phyloP scores from a whole-genome alignment of 1,139 yeast genomes.

The Yamadazyma dushanensis region DNA sequence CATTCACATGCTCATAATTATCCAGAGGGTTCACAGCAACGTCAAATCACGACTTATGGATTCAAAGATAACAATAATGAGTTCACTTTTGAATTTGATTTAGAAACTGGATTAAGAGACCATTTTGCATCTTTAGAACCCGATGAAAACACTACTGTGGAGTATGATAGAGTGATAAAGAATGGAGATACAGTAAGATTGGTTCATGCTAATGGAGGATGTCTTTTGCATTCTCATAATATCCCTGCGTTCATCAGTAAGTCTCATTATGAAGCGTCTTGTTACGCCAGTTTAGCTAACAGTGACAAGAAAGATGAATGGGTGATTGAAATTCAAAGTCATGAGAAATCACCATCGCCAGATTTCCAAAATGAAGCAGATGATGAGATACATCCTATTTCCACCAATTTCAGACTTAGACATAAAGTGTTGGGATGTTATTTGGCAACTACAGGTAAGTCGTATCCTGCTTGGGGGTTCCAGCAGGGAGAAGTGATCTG shows the following conservation, averaged over 20 bases:
- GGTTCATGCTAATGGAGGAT: conserved; percentile 51
- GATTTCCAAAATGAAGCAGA: conserved; percentile 42
- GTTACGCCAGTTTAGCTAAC: conserved; percentile 56
- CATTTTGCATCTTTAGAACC: conserved; percentile 33
- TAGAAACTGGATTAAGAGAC: conserved; percentile 23
- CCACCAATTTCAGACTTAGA: conserved; percentile 65
- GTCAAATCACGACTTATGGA: conserved; percentile 76
- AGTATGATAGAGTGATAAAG: conserved; percentile 23
- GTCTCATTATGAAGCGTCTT: conserved; percentile 61
- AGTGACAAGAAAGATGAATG: conserved; percentile 73
- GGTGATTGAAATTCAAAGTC: conserved; percentile 65
- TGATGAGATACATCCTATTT: conserved; percentile 59
- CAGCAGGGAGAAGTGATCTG: conserved; percentile 81
- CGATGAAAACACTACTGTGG: conserved; percentile 27
- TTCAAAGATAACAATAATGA: conserved; percentile 69
- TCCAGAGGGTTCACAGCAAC: conserved; percentile 75
- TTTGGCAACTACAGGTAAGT: conserved; percentile 67
- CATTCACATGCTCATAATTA: conserved; percentile 71
- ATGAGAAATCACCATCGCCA: conserved; percentile 52
- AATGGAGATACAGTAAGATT: conserved; percentile 60
- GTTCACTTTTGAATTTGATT: conserved; percentile 53
- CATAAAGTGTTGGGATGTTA: conserved; percentile 70
- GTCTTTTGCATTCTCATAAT: conserved; percentile 64
- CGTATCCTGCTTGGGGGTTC: conserved; percentile 81
- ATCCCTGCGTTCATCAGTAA: conserved; percentile 57